Evolutionary conservation across 2,329 filamentous ascomycete genomes (phyloP).

Genomic region (Talaromyces sp.): DNA sequence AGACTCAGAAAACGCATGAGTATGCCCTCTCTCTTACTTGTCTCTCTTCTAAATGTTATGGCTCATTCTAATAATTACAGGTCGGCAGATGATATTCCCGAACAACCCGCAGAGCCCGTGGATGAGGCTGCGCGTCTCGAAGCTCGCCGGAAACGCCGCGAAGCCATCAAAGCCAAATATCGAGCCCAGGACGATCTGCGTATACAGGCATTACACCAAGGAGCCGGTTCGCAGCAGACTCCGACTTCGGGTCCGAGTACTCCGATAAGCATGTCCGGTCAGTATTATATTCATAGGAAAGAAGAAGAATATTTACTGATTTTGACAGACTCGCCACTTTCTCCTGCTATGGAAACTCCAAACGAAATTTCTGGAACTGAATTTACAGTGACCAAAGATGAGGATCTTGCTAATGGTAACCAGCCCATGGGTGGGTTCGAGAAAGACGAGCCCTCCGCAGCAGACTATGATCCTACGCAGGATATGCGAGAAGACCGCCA

Average conservation of each 20-base stretch:
- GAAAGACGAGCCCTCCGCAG: conserved; percentile 77
- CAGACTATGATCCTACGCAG: conserved; percentile 82
- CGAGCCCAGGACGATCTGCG: conserved; percentile 64
- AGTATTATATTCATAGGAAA: neutral
- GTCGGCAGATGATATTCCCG: conserved; percentile 3
- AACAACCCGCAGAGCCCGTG: conserved; percentile 52
- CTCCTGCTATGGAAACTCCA: conserved; percentile 39
- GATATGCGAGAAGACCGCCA: conserved; percentile 83
- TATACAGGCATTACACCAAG: conserved; percentile 65
- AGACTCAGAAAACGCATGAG: neutral
- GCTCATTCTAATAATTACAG: neutral
- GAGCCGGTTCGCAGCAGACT: conserved; percentile 48
- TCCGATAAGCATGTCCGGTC: conserved; percentile 14
- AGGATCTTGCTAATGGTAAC: conserved; percentile 57
- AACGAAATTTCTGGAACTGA: conserved; percentile 46
- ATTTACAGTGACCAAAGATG: conserved; percentile 61
- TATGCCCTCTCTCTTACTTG: too few species aligned
- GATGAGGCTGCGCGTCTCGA: conserved; percentile 82
- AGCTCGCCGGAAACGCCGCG: conserved; percentile 74
- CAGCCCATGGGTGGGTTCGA: conserved; percentile 39
- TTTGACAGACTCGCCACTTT: conserved; percentile 20
- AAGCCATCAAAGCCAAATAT: conserved; percentile 80
- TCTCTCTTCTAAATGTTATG: neutral
- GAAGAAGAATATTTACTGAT: conserved; percentile 33
- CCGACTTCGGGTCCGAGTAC: conserved; percentile 33